These are phyloP conservation scores for Populus hybrid DNA, from an alignment of 441 rosid species.

Conservation along the genomic window DNA sequence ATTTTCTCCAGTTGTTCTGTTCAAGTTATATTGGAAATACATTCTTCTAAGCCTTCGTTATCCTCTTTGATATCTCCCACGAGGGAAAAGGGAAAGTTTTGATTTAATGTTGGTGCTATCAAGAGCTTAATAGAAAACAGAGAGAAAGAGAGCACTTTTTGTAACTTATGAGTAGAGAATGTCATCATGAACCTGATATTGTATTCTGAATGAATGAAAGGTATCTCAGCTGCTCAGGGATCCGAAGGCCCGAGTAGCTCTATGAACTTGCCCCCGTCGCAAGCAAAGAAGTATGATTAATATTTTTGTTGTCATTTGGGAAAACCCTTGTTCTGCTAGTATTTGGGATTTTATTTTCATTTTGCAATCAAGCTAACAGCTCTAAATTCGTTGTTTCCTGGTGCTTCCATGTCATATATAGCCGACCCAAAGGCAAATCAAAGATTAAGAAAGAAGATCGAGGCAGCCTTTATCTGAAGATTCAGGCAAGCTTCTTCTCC, in stretches of 20 bases:
- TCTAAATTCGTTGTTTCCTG: conserved; percentile 3
- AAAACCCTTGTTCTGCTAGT: not conserved
- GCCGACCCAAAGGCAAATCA: not conserved
- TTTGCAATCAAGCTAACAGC: conserved; percentile 4
- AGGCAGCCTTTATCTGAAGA: conserved; percentile 6
- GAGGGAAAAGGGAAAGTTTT: no score
- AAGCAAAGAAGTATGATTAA: not conserved
- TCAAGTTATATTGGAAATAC: no score
- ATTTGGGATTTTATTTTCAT: not conserved
- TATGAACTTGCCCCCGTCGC: not conserved
- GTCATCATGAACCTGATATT: not conserved
- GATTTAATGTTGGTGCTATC: no score
- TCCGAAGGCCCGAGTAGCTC: conserved; percentile 3
- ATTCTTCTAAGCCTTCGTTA: no score
- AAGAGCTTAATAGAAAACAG: no score
- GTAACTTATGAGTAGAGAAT: not conserved
- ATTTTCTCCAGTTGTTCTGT: no score
- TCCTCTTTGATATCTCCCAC: no score
- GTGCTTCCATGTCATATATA: conserved; percentile 2
- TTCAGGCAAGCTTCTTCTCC: conserved; percentile 16
- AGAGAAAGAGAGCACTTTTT: not conserved
- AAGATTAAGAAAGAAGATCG: not conserved
- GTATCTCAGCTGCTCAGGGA: conserved; percentile 6
- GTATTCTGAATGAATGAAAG: conserved; percentile 2
- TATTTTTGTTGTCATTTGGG: not conserved